Base-by-base conservation (phyloP, 2,329 filamentous ascomycete genomes). In the Alternaria conjuncta region DNA sequence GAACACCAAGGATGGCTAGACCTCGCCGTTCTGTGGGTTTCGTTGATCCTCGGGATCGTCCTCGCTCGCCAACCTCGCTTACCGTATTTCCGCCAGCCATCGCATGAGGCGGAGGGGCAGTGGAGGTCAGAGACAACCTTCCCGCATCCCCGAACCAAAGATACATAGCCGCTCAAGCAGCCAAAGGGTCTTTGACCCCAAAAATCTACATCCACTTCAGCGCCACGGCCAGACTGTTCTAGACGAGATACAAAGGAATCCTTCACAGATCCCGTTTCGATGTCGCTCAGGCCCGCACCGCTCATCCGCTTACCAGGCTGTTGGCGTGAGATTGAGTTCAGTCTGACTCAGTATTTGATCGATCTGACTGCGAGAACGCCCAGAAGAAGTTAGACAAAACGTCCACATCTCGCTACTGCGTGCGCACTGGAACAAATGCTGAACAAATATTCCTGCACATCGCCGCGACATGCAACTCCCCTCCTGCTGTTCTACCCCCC, bases 301-400 rank as follows among this genome's bases (percentile, higher is more conserved):
- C 51, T 10, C 20, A 30, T 11, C 36, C 61, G 28, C 26, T 56
- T 46, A 60, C 61, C 61, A 55, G 61, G 61, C 21, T 53, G 4
- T 21, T 47, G 51, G 57, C 57, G 30, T 26, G 25, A 60, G 23
- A 53, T 36, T 45, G 56, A 23, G 3, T 36, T 59, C 44, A 36
- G 55, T 63, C 44, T 59, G 44, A 23, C 30, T 49, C 45, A 49
- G 57, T 28, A 6, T 12, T 11, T 50, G 53, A 50, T 51, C 53
- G 55, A 62, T 57, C 25, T 20, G n/a, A 8, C 28, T 20, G 50
- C 46, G 6, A 15, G n/a, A 23, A 5, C n/a, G 26, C 2, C 5
- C 21, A 32, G n/a, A 36, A 15, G 25, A 21, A 32, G 21, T 55
- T 26, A 55, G 60, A 20, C 21, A 26, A 12, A 5, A 21, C 44